Base-by-base conservation (phyloP, 495 filamentous ascomycete genomes). In the Talaromyces proteolyticus region DNA sequence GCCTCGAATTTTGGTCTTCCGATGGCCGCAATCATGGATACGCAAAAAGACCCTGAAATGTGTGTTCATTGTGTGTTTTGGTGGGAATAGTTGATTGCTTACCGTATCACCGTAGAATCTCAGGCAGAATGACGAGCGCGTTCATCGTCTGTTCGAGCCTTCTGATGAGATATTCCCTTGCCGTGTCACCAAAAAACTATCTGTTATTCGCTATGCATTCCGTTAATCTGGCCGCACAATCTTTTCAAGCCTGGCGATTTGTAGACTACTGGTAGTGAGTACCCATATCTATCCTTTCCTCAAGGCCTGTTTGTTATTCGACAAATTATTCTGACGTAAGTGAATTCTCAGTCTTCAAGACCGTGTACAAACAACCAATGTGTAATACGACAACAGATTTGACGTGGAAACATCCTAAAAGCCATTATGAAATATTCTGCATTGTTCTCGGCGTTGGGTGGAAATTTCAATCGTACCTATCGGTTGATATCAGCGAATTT, bases 1-100 rank as follows among this genome's bases (percentile, higher is more conserved):
- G 91, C 81, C 58, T 95, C 90, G 58, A 98, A 96, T 76, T 98
- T 96, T 65, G 93, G 91, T 68, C 96, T 98, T 67, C 93, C 93
- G 29, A 70, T 97, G 55, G 93, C 93, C 16, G 93, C 93, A 21
- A 86, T 98, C 26, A 80, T 95, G 77, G 93, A 98, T 62, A 93
- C 89, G 25, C 84, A 87, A 58, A 97, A 97, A 70, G 91, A 92
- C 61, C 89, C 93, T 55, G 93, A 96, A 54, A 83, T 98, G 93
- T 98, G 81, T 49, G 86, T 21, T 38, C 25, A n/a, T n/a, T n/a
- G n/a, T n/a, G n/a, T n/a, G n/a, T n/a, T n/a, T n/a, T n/a, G n/a
- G n/a, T n/a, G n/a, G n/a, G n/a, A n/a, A n/a, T n/a, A 34, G 8
- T 21, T 36, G 34, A 25, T 39, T 22, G 39, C 45, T 48, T 12